Base-by-base conservation (phyloP, 2,329 filamentous ascomycete genomes). In the Drechmeria coniospora region DNA sequence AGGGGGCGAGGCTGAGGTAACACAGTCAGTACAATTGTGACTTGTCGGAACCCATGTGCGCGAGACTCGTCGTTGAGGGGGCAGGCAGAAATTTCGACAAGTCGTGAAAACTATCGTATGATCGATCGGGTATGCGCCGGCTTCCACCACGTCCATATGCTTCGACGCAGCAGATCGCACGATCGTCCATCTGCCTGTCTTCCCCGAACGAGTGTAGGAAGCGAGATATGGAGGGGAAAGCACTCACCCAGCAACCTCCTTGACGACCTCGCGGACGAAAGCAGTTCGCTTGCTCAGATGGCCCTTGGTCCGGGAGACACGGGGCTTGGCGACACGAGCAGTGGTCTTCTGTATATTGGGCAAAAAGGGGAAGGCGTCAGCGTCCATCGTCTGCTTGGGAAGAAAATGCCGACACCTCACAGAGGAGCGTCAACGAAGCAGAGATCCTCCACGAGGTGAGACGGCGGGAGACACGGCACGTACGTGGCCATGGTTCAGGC, bases 221-320 rank as follows among this genome's bases (percentile, higher is more conserved):
- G n/a, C n/a, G n/a, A n/a, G n/a, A n/a, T n/a, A n/a, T n/a, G n/a
- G n/a, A n/a, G n/a, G n/a, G n/a, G n/a, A 5, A 26, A 22, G 15
- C 24, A 70, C 77, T 54, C 74, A 84, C 79, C 80, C 90, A 62
- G 86, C 77, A 61, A 95, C 90, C 71, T 98, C 90, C 74, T 92
- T 92, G 61, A 93, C 83, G 57, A 98, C 79, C 56, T 94, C 86
- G 50, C 90, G 75, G 49, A 95, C 87, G 66, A 98, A 95, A 50
- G 80, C 76, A 49, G 90, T 95, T 54, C 86, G 78, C 78, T 92
- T 93, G 69, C 81, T 92, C 55, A 92, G 68, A 65, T 90, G 81
- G 49, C 90, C 90, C 75, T 94, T 95, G 68, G 76, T 86, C 49
- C 78, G 69, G 54, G 76, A 81, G 51, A 86, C 72, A 51, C 78